These are phyloP conservation scores for Pseudozyma thailandica DNA, from an alignment of 1,284 basidiomycete genomes.

Conservation along the genomic window DNA sequence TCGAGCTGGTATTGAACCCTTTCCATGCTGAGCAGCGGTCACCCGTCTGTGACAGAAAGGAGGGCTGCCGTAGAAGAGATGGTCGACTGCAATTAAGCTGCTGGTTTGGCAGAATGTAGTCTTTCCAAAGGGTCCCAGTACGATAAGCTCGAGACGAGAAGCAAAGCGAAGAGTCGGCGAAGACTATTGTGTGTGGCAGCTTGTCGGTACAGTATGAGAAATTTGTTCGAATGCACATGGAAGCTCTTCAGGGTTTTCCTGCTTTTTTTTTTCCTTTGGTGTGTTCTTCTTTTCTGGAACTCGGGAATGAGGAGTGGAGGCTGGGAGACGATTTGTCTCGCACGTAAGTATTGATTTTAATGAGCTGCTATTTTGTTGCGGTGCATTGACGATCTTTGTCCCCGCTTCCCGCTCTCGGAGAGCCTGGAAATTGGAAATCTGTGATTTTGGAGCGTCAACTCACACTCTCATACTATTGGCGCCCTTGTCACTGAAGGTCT, in stretches of 20 bases:
- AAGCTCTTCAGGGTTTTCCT: not conserved
- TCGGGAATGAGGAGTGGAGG: slow-evolving; percentile 4
- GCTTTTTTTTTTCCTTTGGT: slow-evolving; percentile 2
- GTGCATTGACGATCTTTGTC: not conserved
- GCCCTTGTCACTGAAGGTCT: no score
- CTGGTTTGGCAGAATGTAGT: not conserved
- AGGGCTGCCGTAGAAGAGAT: not conserved
- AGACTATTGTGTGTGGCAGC: no score
- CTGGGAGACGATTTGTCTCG: not conserved
- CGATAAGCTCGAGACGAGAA: no score
- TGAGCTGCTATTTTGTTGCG: not conserved
- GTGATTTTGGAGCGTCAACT: no score
- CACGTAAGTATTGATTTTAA: slow-evolving; percentile 5
- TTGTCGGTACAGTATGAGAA: no score
- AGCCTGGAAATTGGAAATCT: not conserved
- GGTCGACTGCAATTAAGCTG: no score
- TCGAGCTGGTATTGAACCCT: slow-evolving; percentile 93
- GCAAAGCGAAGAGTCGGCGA: no score
- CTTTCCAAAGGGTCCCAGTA: no score
- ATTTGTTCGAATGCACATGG: not conserved
- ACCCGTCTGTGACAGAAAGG: not conserved
- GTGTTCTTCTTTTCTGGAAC: not conserved
- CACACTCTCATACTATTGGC: no score
- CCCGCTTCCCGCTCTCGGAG: no score
- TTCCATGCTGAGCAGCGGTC: slow-evolving; percentile 75